Evolutionary conservation across 108 stramenopile species (phyloP).

Genomic region (Cyclotella sp.): DNA sequence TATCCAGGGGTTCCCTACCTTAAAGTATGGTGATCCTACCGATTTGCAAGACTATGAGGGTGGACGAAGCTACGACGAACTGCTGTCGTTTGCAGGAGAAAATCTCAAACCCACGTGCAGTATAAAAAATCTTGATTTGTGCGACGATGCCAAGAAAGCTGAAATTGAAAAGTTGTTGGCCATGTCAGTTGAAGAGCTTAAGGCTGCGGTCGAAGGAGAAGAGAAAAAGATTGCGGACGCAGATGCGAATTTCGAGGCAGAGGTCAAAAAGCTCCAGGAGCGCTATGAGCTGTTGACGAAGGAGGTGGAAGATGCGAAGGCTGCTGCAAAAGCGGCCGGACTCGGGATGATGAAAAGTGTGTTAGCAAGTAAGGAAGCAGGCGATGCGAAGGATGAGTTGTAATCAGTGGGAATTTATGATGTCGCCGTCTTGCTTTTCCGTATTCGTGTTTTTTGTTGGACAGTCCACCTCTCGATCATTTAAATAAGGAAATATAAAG

Average conservation of each 20-base stretch:
- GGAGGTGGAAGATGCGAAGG: constrained; percentile 53
- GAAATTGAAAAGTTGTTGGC: constrained; percentile 59
- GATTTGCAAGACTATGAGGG: constrained; percentile 84
- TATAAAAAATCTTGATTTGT: constrained; percentile 64
- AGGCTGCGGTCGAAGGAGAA: constrained; percentile 55
- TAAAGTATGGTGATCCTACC: constrained; percentile 78
- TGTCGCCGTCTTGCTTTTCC: neutral
- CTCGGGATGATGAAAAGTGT: constrained; percentile 63
- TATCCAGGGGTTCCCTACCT: constrained; percentile 82
- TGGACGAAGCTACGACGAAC: constrained; percentile 61
- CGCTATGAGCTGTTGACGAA: constrained; percentile 50
- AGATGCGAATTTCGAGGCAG: constrained; percentile 62
- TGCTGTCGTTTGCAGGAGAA: constrained; percentile 73
- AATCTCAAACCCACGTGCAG: constrained; percentile 72
- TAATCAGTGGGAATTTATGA: constrained; percentile 8
- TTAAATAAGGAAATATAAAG: no score
- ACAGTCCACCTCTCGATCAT: no score
- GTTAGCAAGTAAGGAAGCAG: constrained; percentile 18
- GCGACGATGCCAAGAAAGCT: constrained; percentile 68
- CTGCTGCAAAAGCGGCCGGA: constrained; percentile 53
- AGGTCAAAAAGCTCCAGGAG: constrained; percentile 63
- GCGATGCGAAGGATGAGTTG: constrained; percentile 41
- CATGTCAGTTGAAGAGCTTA: constrained; percentile 59
- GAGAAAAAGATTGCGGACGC: constrained; percentile 64
- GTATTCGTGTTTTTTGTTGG: neutral